Conservation (phyloP, 176 grass and related monocot species). For the sorghum (Sorghum bicolor) region DNA sequence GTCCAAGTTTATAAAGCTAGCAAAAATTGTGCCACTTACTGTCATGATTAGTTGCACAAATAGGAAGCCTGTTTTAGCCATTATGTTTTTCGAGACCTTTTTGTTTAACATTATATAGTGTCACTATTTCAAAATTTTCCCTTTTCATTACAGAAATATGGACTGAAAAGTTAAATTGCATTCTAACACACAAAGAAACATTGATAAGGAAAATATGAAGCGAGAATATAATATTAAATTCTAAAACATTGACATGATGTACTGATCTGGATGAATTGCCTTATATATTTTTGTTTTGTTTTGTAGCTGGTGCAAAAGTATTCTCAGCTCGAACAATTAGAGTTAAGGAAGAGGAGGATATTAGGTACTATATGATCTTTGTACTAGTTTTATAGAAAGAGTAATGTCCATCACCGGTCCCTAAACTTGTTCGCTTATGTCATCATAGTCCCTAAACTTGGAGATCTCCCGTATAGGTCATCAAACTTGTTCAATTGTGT, state of each 20-base stretch:
- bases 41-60: constrained; percentile 7
- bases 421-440: too few relatives aligned
- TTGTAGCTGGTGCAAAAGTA: constrained; percentile 75
- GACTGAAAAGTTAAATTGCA: neutral
- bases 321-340: constrained; percentile 81
- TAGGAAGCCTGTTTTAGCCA: neutral
- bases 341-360: constrained; percentile 86
- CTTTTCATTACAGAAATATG: constrained; percentile 3
- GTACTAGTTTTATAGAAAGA: constrained; percentile 1
- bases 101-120: constrained; percentile 2
- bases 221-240: neutral
- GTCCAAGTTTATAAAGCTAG: neutral
- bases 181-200: neutral
- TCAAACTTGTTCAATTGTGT: too few relatives aligned
- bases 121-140: neutral
- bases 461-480: too few relatives aligned
- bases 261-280: neutral
- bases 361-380: constrained; percentile 60
- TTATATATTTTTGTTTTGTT: constrained; percentile 32
- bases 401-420: too few relatives aligned
- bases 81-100: neutral
- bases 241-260: neutral
- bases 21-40: neutral
- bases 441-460: too few relatives aligned
- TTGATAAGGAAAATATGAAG: neutral